Base-by-base conservation (phyloP, 345 rosid species). In the Sonneratia alba region DNA sequence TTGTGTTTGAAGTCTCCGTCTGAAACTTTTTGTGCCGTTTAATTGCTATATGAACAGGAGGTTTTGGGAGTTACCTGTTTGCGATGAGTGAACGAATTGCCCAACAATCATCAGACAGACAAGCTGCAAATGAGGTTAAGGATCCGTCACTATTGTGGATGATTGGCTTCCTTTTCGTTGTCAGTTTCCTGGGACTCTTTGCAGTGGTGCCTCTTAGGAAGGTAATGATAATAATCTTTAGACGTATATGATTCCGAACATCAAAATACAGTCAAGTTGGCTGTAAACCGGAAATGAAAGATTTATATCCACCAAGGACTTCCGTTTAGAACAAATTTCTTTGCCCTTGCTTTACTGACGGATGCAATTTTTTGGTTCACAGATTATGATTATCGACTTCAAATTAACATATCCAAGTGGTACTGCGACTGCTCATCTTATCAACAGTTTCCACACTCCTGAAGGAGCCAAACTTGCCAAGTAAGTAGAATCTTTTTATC, bases 351-450 rank as follows among this genome's bases (percentile, higher is more conserved):
- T 38, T 18, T 27, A 24, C 49, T 67, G 40, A 67, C 4, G 66
- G 59, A 27, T 32, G 48, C 57, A 45, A 18, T 24, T 37, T 13
- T 65, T 70, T 61, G 27, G 37, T 75, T 9, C 4, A 12, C 57
- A 76, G 79, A 76, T 76, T 24, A 76, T 76, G 79, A 76, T 76
- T 38, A 71, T 76, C n/a, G 79, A 76, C 70, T 76, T 76, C 75
- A 76, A 76, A 38, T 76, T 76, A 48, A 72, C 74, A 0, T 76
- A 76, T 76, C 79, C 79, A 36, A 76, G 79, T 5, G 79, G 75
- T 64, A 76, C 79, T 34, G 75, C 79, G n/a, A 76, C 79, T 45
- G 79, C 79, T 57, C 69, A 72, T 72, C 75, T 76, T 15, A 76
- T 72, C 71, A 76, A 76, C 63, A 76, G 79, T 56, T 72, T 76